These are phyloP conservation scores for Pythium oligandrum DNA, from an alignment of 352 stramenopile genomes.

Conservation along the genomic window DNA sequence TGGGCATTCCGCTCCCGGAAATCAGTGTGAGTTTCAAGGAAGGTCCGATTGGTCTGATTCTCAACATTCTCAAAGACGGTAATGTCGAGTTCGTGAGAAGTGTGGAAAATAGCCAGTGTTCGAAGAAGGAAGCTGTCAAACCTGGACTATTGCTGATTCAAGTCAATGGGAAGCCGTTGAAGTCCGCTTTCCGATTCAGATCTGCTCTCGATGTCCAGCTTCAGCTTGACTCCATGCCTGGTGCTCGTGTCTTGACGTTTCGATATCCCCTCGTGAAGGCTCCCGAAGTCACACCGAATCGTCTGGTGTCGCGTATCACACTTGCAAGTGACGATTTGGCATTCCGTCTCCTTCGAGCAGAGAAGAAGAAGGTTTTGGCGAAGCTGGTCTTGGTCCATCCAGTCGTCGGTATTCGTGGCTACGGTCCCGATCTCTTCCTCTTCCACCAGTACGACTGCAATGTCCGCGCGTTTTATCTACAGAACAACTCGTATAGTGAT, in stretches of 20 bases:
- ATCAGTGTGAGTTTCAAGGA: conserved; percentile 69
- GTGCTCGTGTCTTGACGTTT: conserved; percentile 67
- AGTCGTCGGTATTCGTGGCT: conserved; percentile 56
- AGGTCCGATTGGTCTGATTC: conserved; percentile 57
- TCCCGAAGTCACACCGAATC: conserved; percentile 49
- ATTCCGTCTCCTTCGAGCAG: conserved; percentile 69
- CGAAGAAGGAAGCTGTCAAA: conserved; percentile 60
- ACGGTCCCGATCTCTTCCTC: conserved; percentile 72
- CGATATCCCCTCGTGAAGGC: conserved; percentile 59
- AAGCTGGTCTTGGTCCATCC: conserved; percentile 50
- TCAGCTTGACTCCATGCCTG: conserved; percentile 45
- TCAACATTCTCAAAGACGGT: conserved; percentile 39
- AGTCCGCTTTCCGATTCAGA: conserved; percentile 41
- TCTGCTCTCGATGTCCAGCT: conserved; percentile 49
- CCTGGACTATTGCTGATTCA: conserved; percentile 70
- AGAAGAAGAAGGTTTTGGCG: conserved; percentile 52
- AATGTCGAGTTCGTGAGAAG: conserved; percentile 21
- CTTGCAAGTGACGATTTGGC: conserved; percentile 54
- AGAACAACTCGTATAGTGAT: conserved; percentile 48
- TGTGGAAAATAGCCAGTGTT: conserved; percentile 35
- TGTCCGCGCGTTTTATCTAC: conserved; percentile 71
- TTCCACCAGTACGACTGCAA: conserved; percentile 73
- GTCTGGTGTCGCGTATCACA: conserved; percentile 34
- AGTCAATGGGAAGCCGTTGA: conserved; percentile 59
- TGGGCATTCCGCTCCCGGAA: conserved; percentile 77